A percentile compares a stretch with the other conserved stretches of the same genome.
phyloP scores from a whole-genome alignment of 371 early-diverging fungal genomes.

The Saksenaea vasiformis region DNA sequence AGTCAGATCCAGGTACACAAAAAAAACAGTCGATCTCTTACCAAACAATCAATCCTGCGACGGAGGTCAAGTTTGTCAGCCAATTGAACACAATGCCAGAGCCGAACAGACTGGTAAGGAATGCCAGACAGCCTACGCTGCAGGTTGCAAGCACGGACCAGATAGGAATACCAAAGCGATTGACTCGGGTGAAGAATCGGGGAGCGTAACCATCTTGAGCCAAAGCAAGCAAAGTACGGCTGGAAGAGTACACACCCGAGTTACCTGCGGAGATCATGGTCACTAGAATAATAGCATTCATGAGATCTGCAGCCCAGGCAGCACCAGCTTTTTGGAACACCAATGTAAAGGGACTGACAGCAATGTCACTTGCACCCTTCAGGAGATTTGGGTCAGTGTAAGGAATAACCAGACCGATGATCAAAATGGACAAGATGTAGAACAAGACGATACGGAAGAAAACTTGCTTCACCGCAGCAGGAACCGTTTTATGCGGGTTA shows the following conservation, averaged over 20 bases:
- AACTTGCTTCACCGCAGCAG: conserved; percentile 73
- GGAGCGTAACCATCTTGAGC: conserved; percentile 75
- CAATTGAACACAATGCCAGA: conserved; percentile 76
- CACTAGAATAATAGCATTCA: conserved; percentile 80
- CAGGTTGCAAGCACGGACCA: conserved; percentile 61
- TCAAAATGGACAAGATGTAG: conserved; percentile 72
- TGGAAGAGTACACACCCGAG: conserved; percentile 77
- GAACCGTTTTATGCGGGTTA: conserved; percentile 74
- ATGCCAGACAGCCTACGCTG: conserved; percentile 61
- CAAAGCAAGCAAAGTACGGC: conserved; percentile 70
- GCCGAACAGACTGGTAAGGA: conserved; percentile 54
- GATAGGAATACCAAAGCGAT: conserved; percentile 67
- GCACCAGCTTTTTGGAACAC: conserved; percentile 75
- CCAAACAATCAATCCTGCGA: conserved; percentile 87
- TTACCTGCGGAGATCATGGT: conserved; percentile 81
- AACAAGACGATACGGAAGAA: conserved; percentile 77
- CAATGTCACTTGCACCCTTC: conserved; percentile 37
- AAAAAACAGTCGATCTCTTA: no score
- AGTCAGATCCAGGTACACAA: no score
- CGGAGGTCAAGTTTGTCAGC: conserved; percentile 70
- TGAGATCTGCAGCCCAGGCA: conserved; percentile 65
- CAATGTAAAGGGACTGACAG: conserved; percentile 74
- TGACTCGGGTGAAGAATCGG: conserved; percentile 56
- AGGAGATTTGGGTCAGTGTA: conserved; percentile 61
- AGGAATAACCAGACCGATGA: conserved; percentile 75